These are phyloP conservation scores for Pythium rhizo-oryzae DNA, from an alignment of 352 stramenopile genomes.

Conservation along the genomic window DNA sequence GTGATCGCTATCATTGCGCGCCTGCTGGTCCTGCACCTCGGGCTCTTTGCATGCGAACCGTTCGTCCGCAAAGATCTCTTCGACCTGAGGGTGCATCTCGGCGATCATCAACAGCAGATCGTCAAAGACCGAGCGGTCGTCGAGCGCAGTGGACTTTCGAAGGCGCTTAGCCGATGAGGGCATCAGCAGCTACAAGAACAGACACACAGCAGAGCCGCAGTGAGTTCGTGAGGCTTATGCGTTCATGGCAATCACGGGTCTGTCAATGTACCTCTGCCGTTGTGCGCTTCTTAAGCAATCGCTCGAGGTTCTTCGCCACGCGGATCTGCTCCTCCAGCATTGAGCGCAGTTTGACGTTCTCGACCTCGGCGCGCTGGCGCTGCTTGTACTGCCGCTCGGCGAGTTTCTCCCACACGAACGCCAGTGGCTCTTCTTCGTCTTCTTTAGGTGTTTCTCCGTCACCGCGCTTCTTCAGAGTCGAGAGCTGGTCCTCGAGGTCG, in stretches of 20 bases:
- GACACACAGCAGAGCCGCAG: not conserved
- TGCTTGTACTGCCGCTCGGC: conserved; percentile 24
- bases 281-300: conserved; percentile 31
- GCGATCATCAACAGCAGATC: conserved; percentile 10
- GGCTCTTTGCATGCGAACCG: conserved; percentile 15
- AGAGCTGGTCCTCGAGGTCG: conserved; percentile 39
- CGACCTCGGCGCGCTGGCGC: conserved; percentile 28
- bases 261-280: conserved; percentile 20
- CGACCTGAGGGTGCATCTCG: not conserved
- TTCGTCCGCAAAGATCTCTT: conserved; percentile 4
- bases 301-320: conserved; percentile 45
- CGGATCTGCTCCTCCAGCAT: conserved; percentile 53
- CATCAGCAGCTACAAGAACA: not conserved
- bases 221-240: too few relatives aligned
- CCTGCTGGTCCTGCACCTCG: conserved; percentile 11
- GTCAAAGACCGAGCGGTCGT: conserved; percentile 13
- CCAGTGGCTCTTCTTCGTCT: conserved; percentile 17
- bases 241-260: too few relatives aligned
- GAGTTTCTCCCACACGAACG: conserved; percentile 27
- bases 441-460: conserved; percentile 21
- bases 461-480: conserved; percentile 18
- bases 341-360: conserved; percentile 28
- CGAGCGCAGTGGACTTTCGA: not conserved
- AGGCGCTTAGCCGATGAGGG: conserved; percentile 10
- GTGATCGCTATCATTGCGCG: conserved; percentile 10